Evolutionary conservation across 371 early-diverging fungal species (phyloP), one percentile per base, ranked within the genome.

Genomic region (Mortierella sp.): DNA sequence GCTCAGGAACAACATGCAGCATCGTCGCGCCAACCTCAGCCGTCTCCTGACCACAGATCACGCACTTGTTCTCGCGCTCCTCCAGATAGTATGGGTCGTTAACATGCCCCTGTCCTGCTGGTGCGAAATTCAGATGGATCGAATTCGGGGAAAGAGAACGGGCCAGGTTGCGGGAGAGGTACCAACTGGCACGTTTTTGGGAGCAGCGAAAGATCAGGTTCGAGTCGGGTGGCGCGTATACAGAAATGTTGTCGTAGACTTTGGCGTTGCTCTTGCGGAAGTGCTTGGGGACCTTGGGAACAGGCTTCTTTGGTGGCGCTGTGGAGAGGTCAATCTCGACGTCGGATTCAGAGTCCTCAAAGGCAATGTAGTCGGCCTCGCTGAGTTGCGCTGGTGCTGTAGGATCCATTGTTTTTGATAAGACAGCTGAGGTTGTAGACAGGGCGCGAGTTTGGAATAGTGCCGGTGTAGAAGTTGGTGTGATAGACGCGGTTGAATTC

Each of bases 1-100:
- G 86, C 35, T 88, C 87, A 12, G 88, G 88, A 3, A 88, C 87
- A 4, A 88, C 82, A 72, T 88, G 88, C 21, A 84, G 55, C 84
- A 88, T 81, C 35, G 88, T 82, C 27, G 84, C 82, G 2, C 82
- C 82, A 24, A 70, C 83, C 29, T 82, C 79, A 3, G 29, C 75
- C 4, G 82, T 86, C 49, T 43, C 51, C 12, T 75, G 41, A 21
- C 81, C 88, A 65, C 88, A 88, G 43, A 81, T 51, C 41, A 88
- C 88, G 11, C 88, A 88, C 38, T 76, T 80, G 78, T 88, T 87
- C 72, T 81, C 79, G 35, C 83, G 86, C 48, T 83, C 88, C 72
- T 88, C 88, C 3, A 88, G 76, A 55, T 81, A 72, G 70, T 86
- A 88, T 2, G 77, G 60, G 32, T 88, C 84, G 32, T 71, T 77